Conservation (phyloP, 306 rosid genomes). For the Corylus heterophylla region DNA sequence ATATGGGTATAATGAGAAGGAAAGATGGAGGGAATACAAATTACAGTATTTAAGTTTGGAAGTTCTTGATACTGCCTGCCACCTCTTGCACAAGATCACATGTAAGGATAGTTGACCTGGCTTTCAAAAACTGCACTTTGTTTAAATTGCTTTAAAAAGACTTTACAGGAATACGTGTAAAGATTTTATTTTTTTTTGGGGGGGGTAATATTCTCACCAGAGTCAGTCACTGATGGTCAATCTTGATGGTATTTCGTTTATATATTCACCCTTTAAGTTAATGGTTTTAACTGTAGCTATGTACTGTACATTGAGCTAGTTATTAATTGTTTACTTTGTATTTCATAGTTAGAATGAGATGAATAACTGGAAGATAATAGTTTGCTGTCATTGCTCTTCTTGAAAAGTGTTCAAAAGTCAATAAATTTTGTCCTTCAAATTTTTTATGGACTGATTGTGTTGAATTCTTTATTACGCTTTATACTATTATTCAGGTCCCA, state of each 20-base stretch:
- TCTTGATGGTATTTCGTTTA: neutral
- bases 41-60: neutral
- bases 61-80: neutral
- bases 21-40: neutral
- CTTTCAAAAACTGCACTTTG: neutral
- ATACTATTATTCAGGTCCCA: conserved; percentile 61
- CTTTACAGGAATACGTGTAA: neutral
- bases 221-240: neutral
- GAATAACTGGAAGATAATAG: neutral
- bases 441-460: neutral
- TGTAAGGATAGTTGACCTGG: neutral
- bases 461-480: neutral
- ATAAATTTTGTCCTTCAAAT: conserved; percentile 1
- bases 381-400: neutral
- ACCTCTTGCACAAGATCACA: neutral
- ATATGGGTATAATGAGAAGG: neutral
- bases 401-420: neutral
- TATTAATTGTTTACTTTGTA: neutral
- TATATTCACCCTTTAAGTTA: neutral
- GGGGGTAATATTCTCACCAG: neutral
- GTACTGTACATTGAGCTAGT: neutral
- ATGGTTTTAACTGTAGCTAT: neutral
- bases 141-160: neutral
- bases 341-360: neutral
- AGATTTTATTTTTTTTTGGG: too few species aligned